phyloP scores from a whole-genome alignment of 2,329 filamentous ascomycete genomes.

The Blumeria graminis region DNA sequence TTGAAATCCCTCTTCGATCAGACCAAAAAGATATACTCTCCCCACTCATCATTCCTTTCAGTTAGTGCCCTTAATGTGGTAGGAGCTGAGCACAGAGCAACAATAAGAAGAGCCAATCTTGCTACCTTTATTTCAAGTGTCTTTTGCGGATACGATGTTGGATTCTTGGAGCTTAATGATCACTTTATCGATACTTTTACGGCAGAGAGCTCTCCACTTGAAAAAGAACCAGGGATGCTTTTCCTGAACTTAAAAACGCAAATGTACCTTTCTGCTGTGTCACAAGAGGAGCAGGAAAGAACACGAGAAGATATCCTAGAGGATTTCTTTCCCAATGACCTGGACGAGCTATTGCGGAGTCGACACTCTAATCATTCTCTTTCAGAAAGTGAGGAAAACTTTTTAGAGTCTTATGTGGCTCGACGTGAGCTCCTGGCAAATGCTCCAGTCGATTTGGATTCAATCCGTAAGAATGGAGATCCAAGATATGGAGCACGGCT shows the following conservation, averaged over 20 bases:
- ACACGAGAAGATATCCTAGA: conserved; percentile 30
- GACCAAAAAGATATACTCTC: conserved; percentile 35
- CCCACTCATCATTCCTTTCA: conserved; percentile 25
- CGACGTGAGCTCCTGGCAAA: conserved; percentile 31
- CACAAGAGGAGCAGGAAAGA: conserved; percentile 24
- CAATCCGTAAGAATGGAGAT: conserved; percentile 16
- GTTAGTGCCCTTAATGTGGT: conserved; percentile 26
- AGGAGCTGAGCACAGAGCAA: conserved; percentile 28
- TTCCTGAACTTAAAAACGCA: conserved; percentile 43
- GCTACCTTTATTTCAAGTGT: conserved; percentile 39
- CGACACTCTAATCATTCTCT: conserved; percentile 29
- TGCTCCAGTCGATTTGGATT: conserved; percentile 23
- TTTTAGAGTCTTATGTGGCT: conserved; percentile 27
- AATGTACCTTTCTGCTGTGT: conserved; percentile 36
- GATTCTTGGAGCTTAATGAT: conserved; percentile 37
- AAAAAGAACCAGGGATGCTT: conserved; percentile 34
- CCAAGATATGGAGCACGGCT: conserved; percentile 1
- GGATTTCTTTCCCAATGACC: conserved; percentile 32
- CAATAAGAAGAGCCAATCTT: conserved; percentile 37
- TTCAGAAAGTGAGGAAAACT: conserved; percentile 33
- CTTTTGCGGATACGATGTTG: conserved; percentile 38
- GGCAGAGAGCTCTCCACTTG: conserved; percentile 28
- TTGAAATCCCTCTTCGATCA: conserved; percentile 38
- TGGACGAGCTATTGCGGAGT: conserved; percentile 27
- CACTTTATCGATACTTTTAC: conserved; percentile 40